phyloP scores from a whole-genome alignment of 169 alveolate genomes.

The Perkinsus chesapeaki region DNA sequence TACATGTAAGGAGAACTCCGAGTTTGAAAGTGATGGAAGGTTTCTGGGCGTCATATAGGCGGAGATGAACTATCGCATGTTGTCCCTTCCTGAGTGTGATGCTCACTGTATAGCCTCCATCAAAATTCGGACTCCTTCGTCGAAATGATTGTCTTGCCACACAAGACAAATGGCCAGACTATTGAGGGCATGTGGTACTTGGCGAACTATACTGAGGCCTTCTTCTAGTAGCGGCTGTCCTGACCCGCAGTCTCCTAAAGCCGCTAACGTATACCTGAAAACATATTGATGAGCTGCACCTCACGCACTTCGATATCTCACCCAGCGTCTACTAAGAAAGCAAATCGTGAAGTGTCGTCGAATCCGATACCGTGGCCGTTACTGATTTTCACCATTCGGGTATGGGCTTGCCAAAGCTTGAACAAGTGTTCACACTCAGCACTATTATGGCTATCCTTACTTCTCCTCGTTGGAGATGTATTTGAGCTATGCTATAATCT shows the following conservation, averaged over 20 bases:
- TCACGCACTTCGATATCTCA: too few relatives aligned
- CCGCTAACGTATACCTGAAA: neutral
- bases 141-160: neutral
- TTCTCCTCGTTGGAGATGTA: neutral
- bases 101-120: neutral
- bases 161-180: neutral
- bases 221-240: neutral
- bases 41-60: too few relatives aligned
- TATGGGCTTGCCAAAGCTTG: neutral
- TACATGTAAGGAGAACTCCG: too few relatives aligned
- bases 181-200: neutral
- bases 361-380: neutral
- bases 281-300: too few relatives aligned
- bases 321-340: neutral
- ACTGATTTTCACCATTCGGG: neutral
- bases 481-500: neutral
- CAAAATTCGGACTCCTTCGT: neutral
- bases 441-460: neutral
- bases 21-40: too few relatives aligned
- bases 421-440: too few relatives aligned
- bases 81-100: too few relatives aligned
- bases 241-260: neutral
- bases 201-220: neutral
- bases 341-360: neutral
- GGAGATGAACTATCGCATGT: too few relatives aligned